These are phyloP conservation scores for Clavispora phyllophila DNA, from an alignment of 805 yeast species.

Conservation along the genomic window DNA sequence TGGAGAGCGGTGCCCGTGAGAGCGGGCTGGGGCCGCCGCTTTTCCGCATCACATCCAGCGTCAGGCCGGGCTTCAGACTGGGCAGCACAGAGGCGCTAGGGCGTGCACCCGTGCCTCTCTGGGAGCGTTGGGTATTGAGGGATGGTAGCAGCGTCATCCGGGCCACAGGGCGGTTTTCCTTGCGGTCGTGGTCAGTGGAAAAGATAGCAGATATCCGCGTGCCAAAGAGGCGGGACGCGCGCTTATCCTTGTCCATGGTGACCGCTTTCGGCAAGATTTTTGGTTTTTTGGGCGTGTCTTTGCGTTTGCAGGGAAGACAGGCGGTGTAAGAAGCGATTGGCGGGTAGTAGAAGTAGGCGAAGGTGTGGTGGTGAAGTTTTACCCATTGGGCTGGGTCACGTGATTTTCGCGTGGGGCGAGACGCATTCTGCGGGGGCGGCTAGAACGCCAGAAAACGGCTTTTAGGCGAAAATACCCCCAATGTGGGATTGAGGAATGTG, in stretches of 20 bases:
- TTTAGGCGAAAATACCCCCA: background rate
- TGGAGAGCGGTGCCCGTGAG: background rate
- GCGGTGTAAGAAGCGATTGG: background rate
- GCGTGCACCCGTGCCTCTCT: background rate
- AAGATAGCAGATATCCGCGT: constrained; percentile 28
- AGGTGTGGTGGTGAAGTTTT: background rate
- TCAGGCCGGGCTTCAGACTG: background rate
- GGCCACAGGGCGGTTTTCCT: background rate
- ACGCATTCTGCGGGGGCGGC: background rate
- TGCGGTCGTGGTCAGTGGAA: constrained; percentile 11
- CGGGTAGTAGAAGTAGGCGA: too few species aligned
- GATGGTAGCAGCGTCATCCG: background rate
- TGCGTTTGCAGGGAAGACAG: background rate
- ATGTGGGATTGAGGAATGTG: background rate
- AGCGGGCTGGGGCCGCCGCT: background rate
- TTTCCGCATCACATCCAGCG: background rate
- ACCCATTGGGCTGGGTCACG: background rate
- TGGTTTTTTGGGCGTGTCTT: background rate
- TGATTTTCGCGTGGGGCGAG: background rate
- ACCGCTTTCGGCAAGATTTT: background rate
- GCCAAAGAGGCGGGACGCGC: constrained; percentile 19
- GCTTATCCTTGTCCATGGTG: constrained; percentile 7
- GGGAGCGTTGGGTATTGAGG: background rate
- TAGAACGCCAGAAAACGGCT: too few species aligned
- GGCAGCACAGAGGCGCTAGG: background rate